Base-by-base conservation (phyloP, 2,329 filamentous ascomycete species). In the Sarocladium brachiariae region DNA sequence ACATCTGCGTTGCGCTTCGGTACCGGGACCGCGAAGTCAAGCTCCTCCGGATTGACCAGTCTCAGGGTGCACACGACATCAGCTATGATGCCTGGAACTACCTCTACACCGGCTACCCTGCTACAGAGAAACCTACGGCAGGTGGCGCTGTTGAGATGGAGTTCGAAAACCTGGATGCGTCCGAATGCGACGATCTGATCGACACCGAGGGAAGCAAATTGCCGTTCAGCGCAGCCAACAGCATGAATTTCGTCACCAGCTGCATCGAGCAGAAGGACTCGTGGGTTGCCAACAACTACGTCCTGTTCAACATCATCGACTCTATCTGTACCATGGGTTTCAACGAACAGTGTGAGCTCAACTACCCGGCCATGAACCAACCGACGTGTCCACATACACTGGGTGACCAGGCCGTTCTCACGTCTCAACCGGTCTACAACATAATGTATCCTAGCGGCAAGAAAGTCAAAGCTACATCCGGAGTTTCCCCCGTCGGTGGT, bases 11-110 rank as follows among this genome's bases (percentile, higher is more conserved):
- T 52, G 70, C 72, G 50, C 65, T 83, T 50, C 68, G 64, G 39
- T 71, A 76, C 62, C 61, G 66, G 27, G 73, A 67, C 51, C 76
- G 77, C 45, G 67, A 65, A 21, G 67, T 84, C 52, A 72, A 80
- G 54, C 78, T 89, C 43, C 71, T 83, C 35, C 76, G 75, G 59
- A 65, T 83, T 57, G 80, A 83, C 64, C 68, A 72, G 54, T 82
- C 78, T 0, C 67, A 70, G 51, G 78, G 77, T 51, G 78, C 78
- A 25, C 62, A 80, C 63, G 80, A 83, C 61, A 70, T 83, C 60
- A 73, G 69, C 59, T 83, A 81, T 68, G 78, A 82, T 57, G 78
- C 79, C 19, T 83, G 77, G 76, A 81, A 80, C 65, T 79, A 78
- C 56, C 75, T 83, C n/a, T 58, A 65, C 46, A 76, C 71, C 0